Conservation (phyloP, 306 rosid species). For the Crotalaria pallida region DNA sequence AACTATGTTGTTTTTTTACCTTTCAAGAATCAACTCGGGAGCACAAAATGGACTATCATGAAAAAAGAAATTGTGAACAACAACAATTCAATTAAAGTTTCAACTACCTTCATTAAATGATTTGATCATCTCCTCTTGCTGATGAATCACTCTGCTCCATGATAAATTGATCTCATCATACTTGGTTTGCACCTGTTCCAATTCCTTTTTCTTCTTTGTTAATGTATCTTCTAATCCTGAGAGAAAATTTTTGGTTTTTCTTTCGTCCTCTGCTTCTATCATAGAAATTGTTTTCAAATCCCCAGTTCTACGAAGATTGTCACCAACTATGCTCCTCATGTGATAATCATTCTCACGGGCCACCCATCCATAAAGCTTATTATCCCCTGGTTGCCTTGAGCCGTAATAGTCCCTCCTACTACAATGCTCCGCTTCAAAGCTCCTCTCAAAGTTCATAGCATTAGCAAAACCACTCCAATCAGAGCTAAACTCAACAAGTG, state of each 20-base stretch:
- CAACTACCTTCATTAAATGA: conserved; percentile 43
- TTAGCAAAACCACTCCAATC: conserved; percentile 67
- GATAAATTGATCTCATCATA: conserved; percentile 31
- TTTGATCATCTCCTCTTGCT: conserved; percentile 42
- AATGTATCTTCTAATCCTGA: conserved; percentile 43
- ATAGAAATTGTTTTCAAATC: conserved; percentile 44
- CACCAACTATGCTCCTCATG: conserved; percentile 10
- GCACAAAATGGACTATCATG: background rate
- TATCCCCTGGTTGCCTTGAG: conserved; percentile 22
- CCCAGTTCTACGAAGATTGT: conserved; percentile 19
- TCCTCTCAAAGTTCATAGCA: conserved; percentile 62
- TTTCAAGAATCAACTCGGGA: background rate
- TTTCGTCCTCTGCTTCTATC: conserved; percentile 34
- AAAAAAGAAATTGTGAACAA: background rate
- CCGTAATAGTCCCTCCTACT: conserved; percentile 50
- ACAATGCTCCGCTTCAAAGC: conserved; percentile 36
- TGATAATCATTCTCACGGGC: conserved; percentile 36
- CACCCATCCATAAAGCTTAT: conserved; percentile 62
- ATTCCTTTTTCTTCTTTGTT: conserved; percentile 33
- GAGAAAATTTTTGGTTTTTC: conserved; percentile 38
- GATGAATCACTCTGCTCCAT: conserved; percentile 30
- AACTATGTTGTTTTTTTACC: background rate
- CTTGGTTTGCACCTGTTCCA: conserved; percentile 40
- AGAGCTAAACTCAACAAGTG: conserved; percentile 50
- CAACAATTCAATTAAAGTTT: background rate